Conservation (phyloP, 768 basidiomycete genomes). For the Butyriboletus loyo region DNA sequence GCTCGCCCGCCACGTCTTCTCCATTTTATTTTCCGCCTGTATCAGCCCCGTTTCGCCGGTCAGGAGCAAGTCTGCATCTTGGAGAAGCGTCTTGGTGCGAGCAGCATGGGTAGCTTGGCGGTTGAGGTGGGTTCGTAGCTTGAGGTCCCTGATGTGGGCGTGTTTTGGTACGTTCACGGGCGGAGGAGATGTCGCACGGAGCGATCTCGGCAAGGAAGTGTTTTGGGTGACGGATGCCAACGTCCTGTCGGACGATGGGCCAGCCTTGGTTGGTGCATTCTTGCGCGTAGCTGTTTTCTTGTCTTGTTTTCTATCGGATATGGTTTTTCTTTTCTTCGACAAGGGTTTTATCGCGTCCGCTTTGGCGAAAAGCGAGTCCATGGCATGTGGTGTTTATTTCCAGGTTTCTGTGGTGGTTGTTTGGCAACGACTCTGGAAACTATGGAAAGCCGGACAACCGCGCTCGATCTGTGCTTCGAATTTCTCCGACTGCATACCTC, state of each 20-base stretch:
- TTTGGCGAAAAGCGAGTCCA: constrained; percentile 74
- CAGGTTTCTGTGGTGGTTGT: not conserved
- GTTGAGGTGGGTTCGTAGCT: constrained; percentile 66
- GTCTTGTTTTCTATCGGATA: constrained; percentile 9
- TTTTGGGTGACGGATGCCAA: constrained; percentile 52
- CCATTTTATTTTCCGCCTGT: constrained; percentile 74
- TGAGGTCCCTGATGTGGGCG: constrained; percentile 68
- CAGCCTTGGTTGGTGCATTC: constrained; percentile 12
- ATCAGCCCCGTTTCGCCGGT: constrained; percentile 70
- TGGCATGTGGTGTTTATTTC: not conserved
- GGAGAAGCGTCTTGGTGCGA: constrained; percentile 54
- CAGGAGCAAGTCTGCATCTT: constrained; percentile 73
- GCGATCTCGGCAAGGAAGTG: constrained; percentile 67
- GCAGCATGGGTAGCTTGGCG: constrained; percentile 61
- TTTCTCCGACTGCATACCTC: too few relatives aligned
- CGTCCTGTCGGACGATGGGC: constrained; percentile 45
- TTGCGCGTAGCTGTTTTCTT: constrained; percentile 24
- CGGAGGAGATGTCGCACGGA: constrained; percentile 48
- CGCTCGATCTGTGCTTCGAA: too few relatives aligned
- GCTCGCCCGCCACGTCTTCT: constrained; percentile 83
- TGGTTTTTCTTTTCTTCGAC: constrained; percentile 42
- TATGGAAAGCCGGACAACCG: too few relatives aligned
- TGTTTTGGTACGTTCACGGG: constrained; percentile 49
- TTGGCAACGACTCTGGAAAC: constrained; percentile 18
- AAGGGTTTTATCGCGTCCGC: constrained; percentile 56